Base-by-base conservation (phyloP, 73 alveolate species). In the Paramecium sonneborni region DNA sequence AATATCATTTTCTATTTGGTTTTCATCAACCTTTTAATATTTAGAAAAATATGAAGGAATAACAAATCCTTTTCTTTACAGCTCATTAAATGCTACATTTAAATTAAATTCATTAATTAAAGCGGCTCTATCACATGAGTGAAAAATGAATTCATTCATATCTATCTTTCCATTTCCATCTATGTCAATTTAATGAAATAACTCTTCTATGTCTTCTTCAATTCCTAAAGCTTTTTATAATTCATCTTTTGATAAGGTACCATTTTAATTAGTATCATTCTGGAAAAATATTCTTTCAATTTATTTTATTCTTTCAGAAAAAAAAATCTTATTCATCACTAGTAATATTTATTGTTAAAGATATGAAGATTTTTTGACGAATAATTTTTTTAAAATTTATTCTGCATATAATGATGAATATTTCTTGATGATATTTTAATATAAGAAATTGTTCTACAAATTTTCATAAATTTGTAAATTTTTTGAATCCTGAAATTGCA, bases 151-250 rank as follows among this genome's bases (percentile, higher is more conserved):
- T 62, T 62, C 84, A 62, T 62, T 62, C 39, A 62, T 62, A 32
- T 62, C 84, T 10, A 62, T 62, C 18, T 62, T 32, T 30, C 84
- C 84, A 26, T 62, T 62, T 62, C 84, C 84, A 62, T 62, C 84
- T 0, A 32, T 62, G 12, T 62, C 84, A 26, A 62, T 30, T 12
- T 30, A 26, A 62, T 62, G 46, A 26, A 62, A 62, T 62, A 62
- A 23, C 12, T 32, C 84, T 23, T 62, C 84, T 26, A 62, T 32
- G 23, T 62, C 84, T 26, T 62, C 84, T 26, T 26, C 84, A 62
- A 12, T 6, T 26, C 44, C 44, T 62, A 62, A 26, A 9, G 84
- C 84, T 7, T 62, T 10, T 62, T 62, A 5, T 30, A 62, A 62
- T 62, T 62, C 84, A 0, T 30, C 24, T 30, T n/a, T 62, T 32